Conservation (phyloP, 1,284 basidiomycete genomes). For the Singerocomus inundabilis region DNA sequence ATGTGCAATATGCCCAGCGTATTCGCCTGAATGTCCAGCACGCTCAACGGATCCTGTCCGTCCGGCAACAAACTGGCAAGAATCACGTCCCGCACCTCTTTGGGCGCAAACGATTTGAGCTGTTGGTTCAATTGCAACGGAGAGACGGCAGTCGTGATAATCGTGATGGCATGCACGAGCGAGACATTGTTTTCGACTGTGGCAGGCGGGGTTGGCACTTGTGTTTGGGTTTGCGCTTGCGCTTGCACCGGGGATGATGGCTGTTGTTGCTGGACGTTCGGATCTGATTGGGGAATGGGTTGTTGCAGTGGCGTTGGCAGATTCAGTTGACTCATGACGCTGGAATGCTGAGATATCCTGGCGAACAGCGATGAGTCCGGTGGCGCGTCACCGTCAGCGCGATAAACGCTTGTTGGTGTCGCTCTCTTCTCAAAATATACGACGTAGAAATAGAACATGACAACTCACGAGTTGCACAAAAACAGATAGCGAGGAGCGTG, state of each 20-base stretch:
- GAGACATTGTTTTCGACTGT: slow-evolving; percentile 19
- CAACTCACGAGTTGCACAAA: slow-evolving; percentile 14
- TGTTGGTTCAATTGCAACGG: slow-evolving; percentile 39
- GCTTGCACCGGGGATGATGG: slow-evolving; percentile 18
- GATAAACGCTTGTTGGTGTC: neutral
- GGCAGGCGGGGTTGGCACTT: slow-evolving; percentile 8
- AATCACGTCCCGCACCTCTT: slow-evolving; percentile 48
- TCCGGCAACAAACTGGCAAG: slow-evolving; percentile 47
- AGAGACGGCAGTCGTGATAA: slow-evolving; percentile 45
- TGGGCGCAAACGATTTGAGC: slow-evolving; percentile 41
- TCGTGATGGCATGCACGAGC: slow-evolving; percentile 43
- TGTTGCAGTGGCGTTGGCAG: slow-evolving; percentile 26
- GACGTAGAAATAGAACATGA: neutral
- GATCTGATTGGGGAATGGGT: slow-evolving; percentile 20
- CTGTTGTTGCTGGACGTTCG: slow-evolving; percentile 20
- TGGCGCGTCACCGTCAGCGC: neutral
- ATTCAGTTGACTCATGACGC: slow-evolving; percentile 28
- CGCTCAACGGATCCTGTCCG: slow-evolving; percentile 59
- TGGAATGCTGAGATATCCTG: too few relatives aligned
- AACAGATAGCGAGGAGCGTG: slow-evolving; percentile 2
- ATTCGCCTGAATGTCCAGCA: slow-evolving; percentile 53
- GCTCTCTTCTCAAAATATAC: neutral
- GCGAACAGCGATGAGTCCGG: neutral
- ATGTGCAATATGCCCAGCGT: slow-evolving; percentile 69
- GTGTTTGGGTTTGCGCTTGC: slow-evolving; percentile 11